A percentile compares a stretch with the other conserved stretches of the same genome.
Conservation (phyloP, 1,284 basidiomycete genomes). For the Melampsora americana region DNA sequence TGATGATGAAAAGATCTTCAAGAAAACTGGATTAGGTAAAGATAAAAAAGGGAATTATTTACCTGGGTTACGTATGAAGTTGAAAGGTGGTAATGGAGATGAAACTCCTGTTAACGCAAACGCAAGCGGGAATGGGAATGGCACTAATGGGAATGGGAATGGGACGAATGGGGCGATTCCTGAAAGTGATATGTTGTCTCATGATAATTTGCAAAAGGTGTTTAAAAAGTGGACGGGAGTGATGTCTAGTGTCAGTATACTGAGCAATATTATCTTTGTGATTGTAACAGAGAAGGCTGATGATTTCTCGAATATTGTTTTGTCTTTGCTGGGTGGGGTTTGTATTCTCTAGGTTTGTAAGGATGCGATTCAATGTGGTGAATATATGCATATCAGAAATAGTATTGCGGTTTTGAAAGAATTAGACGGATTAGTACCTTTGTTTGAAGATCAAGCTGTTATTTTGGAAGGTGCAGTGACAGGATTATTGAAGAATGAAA, state of each 20-base stretch:
- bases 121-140: too few relatives aligned
- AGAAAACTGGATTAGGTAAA: slow-evolving; percentile 25
- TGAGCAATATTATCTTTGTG: too few relatives aligned
- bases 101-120: slow-evolving; percentile 26
- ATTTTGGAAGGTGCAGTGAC: slow-evolving; percentile 67
- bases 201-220: slow-evolving; percentile 40
- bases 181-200: slow-evolving; percentile 41
- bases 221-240: slow-evolving; percentile 38
- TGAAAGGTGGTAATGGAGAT: slow-evolving; percentile 16
- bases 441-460: slow-evolving; percentile 60
- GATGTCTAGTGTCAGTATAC: slow-evolving; percentile 29
- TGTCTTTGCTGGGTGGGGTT: slow-evolving; percentile 62
- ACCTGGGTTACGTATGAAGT: slow-evolving; percentile 42
- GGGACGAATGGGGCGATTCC: background rate
- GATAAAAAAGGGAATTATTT: slow-evolving; percentile 40
- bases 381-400: slow-evolving; percentile 94
- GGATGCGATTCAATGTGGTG: slow-evolving; percentile 56
- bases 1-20: slow-evolving; percentile 35
- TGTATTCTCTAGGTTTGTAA: slow-evolving; percentile 63
- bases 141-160: too few relatives aligned
- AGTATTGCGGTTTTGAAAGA: slow-evolving; percentile 83
- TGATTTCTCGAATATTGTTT: slow-evolving; percentile 5
- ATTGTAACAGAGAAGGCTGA: background rate
- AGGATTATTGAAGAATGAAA: slow-evolving; percentile 68
- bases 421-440: slow-evolving; percentile 79